Percentiles rank a stretch among this genome's conserved stretches.
phyloP scores from a whole-genome alignment of 495 filamentous ascomycete species.

The Articulospora tetracladia region DNA sequence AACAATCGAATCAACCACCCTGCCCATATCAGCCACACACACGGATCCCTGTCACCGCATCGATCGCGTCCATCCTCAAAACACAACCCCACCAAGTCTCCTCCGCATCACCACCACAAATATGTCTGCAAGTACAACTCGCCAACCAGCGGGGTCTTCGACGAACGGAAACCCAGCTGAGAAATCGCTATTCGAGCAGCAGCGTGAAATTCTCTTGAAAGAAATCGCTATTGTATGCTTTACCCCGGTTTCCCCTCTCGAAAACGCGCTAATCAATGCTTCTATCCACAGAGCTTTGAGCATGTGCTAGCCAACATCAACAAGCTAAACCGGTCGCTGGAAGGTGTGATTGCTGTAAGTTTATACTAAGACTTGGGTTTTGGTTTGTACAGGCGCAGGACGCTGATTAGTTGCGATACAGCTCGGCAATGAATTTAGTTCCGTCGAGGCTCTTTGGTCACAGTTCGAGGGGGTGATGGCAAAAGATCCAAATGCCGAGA shows the following conservation, averaged over 20 bases:
- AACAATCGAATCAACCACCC: not conserved
- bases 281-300: conserved; percentile 69
- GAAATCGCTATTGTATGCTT: conserved; percentile 72
- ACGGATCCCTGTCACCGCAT: not conserved
- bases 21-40: not conserved
- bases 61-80: not conserved
- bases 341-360: conserved; percentile 83
- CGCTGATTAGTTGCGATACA: conserved; percentile 27
- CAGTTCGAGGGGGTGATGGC: conserved; percentile 97
- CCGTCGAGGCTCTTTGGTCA: conserved; percentile 93
- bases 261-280: not conserved
- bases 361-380: not conserved
- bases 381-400: not conserved
- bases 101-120: not conserved
- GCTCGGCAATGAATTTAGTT: conserved; percentile 97
- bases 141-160: conserved; percentile 14
- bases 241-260: not conserved
- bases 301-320: conserved; percentile 95
- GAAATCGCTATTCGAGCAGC: conserved; percentile 65
- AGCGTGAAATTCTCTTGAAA: conserved; percentile 69
- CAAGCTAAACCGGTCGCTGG: conserved; percentile 85
- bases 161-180: conserved; percentile 6
- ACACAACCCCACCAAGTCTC: not conserved
- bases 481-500: conserved; percentile 54
- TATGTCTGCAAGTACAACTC: conserved; percentile 19